Evolutionary conservation across 768 basidiomycete species (phyloP).

Genomic region (Amanita pallidorosea): DNA sequence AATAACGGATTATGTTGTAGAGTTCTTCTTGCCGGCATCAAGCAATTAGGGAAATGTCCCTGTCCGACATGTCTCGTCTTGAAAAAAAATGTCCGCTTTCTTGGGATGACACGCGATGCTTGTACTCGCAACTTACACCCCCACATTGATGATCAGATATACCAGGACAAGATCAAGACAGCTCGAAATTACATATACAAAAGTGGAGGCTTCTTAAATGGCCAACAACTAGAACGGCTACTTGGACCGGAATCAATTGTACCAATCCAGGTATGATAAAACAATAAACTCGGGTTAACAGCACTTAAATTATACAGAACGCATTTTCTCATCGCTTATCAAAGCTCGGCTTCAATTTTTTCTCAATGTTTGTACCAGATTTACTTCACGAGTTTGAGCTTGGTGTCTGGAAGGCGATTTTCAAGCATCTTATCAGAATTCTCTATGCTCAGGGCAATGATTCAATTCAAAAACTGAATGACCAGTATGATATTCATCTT

Average conservation of each 20-base stretch:
- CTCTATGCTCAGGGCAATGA: constrained; percentile 12
- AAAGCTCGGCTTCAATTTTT: constrained; percentile 15
- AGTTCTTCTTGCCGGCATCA: constrained; percentile 18
- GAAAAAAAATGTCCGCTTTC: constrained; percentile 13
- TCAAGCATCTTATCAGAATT: constrained; percentile 23
- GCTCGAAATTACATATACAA: constrained; percentile 16
- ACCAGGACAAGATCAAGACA: constrained; percentile 5
- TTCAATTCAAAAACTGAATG: constrained; percentile 13
- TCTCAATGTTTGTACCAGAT: constrained; percentile 17
- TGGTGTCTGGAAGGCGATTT: constrained; percentile 20
- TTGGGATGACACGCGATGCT: constrained; percentile 19
- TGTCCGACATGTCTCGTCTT: constrained; percentile 22
- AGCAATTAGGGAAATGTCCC: constrained; percentile 23
- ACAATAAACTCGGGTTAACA: constrained; percentile 7
- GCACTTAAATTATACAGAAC: constrained; percentile 12
- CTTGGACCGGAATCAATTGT: constrained; percentile 12
- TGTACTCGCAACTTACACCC: not conserved
- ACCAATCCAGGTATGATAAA: constrained; percentile 17
- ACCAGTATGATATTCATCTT: constrained; percentile 8
- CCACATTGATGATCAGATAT: constrained; percentile 3
- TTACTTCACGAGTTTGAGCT: no score
- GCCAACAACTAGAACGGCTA: constrained; percentile 11
- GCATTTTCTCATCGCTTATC: constrained; percentile 16
- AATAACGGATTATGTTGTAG: constrained; percentile 8
- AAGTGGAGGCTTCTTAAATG: constrained; percentile 10